These are phyloP conservation scores for Trichoderma asperelloides DNA, from an alignment of 495 filamentous ascomycete species.

Conservation along the genomic window DNA sequence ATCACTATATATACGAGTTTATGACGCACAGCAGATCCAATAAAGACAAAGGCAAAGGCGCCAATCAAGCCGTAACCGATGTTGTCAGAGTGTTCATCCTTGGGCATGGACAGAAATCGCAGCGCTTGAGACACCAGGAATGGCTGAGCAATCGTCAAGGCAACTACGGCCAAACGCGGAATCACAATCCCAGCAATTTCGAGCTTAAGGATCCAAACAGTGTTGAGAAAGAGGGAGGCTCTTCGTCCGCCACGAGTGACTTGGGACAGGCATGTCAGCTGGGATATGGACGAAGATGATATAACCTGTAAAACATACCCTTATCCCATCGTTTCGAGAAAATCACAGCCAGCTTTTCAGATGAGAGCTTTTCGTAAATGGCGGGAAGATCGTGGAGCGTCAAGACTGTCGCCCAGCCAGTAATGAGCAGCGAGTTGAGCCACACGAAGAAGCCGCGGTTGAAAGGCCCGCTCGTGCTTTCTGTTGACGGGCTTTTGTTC, in stretches of 20 bases:
- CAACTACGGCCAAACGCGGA: slow-evolving; percentile 39
- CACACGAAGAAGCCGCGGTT: slow-evolving; percentile 43
- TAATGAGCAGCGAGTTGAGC: slow-evolving; percentile 42
- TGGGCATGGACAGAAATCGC: slow-evolving; percentile 33
- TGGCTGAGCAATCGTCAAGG: slow-evolving; percentile 56
- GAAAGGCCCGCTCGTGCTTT: slow-evolving; percentile 40
- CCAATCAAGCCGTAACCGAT: slow-evolving; percentile 33
- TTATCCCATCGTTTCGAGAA: slow-evolving; percentile 23
- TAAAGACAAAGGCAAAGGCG: slow-evolving; percentile 21
- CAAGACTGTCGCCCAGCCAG: slow-evolving; percentile 30
- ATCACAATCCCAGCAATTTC: slow-evolving; percentile 31
- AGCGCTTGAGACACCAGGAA: slow-evolving; percentile 51
- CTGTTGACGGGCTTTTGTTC: slow-evolving; percentile 13
- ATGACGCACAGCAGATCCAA: slow-evolving; percentile 17
- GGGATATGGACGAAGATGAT: not conserved
- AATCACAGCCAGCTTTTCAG: slow-evolving; percentile 25
- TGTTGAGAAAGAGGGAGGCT: slow-evolving; percentile 27
- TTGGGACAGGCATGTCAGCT: not conserved
- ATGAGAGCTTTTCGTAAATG: slow-evolving; percentile 27
- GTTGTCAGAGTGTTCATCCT: slow-evolving; percentile 33
- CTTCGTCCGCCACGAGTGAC: slow-evolving; percentile 14
- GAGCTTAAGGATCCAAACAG: slow-evolving; percentile 35
- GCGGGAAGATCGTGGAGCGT: slow-evolving; percentile 30
- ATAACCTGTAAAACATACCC: slow-evolving; percentile 12
- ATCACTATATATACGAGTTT: slow-evolving; percentile 24